Percentiles rank a stretch among this genome's conserved stretches.
These are phyloP conservation scores for Tricholoma furcatifolium DNA, from an alignment of 768 basidiomycete species.

Conservation along the genomic window DNA sequence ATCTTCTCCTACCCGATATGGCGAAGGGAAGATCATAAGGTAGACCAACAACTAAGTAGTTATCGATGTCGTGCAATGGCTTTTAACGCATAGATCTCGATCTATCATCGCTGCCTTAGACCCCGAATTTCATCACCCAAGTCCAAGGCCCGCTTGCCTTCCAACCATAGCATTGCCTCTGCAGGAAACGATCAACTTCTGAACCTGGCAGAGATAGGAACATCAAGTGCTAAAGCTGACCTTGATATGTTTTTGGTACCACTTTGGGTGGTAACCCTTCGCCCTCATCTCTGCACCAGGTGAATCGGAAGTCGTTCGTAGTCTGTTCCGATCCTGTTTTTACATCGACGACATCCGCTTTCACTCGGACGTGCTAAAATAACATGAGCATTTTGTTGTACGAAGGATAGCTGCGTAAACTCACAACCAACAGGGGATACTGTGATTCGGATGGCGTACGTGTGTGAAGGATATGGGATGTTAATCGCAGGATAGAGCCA, in stretches of 20 bases:
- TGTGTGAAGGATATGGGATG: constrained; percentile 65
- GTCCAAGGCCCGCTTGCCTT: constrained; percentile 71
- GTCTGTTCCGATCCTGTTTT: constrained; percentile 61
- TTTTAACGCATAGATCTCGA: too few relatives aligned
- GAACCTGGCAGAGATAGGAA: not conserved
- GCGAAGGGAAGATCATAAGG: too few relatives aligned
- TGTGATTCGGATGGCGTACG: constrained; percentile 35
- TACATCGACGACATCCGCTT: constrained; percentile 70
- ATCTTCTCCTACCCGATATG: too few relatives aligned
- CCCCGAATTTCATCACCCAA: constrained; percentile 62
- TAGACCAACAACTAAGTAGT: not conserved
- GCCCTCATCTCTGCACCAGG: constrained; percentile 54
- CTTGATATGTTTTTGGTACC: constrained; percentile 71
- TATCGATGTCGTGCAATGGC: too few relatives aligned
- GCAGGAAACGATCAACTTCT: constrained; percentile 18
- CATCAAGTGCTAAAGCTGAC: constrained; percentile 30
- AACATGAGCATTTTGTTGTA: not conserved
- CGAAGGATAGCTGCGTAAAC: constrained; percentile 21
- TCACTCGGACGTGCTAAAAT: constrained; percentile 65
- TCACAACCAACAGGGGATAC: constrained; percentile 57
- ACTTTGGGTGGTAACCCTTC: constrained; percentile 41
- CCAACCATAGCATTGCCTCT: constrained; percentile 87
- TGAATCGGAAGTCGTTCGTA: constrained; percentile 78
- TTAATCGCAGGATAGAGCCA: constrained; percentile 75
- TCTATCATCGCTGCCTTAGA: constrained; percentile 11